Evolutionary conservation across 2,329 filamentous ascomycete species (phyloP).

Genomic region (Pseudogymnoascus sp.): DNA sequence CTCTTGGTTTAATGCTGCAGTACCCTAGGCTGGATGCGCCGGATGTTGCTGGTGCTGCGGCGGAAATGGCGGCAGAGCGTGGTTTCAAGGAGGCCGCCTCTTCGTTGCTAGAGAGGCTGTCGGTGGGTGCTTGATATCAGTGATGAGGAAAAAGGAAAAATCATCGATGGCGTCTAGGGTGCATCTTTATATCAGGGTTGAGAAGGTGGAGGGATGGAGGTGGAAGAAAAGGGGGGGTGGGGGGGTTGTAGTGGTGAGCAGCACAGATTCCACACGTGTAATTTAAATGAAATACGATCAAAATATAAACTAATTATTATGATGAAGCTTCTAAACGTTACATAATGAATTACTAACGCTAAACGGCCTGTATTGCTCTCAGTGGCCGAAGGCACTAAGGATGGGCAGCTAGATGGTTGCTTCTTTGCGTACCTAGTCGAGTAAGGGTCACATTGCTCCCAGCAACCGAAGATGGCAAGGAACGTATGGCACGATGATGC

Average conservation of each 20-base stretch:
- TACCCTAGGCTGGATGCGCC: too few relatives aligned
- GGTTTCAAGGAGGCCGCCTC: too few relatives aligned
- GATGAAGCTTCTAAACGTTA: background rate
- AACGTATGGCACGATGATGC: too few relatives aligned
- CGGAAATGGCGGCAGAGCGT: too few relatives aligned
- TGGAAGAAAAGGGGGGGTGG: background rate
- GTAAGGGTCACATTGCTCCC: background rate
- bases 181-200: too few relatives aligned
- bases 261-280: background rate
- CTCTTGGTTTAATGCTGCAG: too few relatives aligned
- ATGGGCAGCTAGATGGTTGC: background rate
- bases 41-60: too few relatives aligned
- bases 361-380: background rate
- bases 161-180: background rate
- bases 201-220: background rate
- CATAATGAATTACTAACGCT: background rate
- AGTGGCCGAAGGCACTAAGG: background rate
- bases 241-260: background rate
- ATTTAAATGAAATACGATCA: background rate
- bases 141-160: background rate
- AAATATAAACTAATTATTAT: background rate
- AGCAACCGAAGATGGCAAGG: too few relatives aligned
- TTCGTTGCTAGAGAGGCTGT: too few relatives aligned
- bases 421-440: background rate
- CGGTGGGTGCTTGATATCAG: too few relatives aligned